These are phyloP conservation scores for Porodaedalea pini DNA, from an alignment of 1,284 basidiomycete species.

Conservation along the genomic window DNA sequence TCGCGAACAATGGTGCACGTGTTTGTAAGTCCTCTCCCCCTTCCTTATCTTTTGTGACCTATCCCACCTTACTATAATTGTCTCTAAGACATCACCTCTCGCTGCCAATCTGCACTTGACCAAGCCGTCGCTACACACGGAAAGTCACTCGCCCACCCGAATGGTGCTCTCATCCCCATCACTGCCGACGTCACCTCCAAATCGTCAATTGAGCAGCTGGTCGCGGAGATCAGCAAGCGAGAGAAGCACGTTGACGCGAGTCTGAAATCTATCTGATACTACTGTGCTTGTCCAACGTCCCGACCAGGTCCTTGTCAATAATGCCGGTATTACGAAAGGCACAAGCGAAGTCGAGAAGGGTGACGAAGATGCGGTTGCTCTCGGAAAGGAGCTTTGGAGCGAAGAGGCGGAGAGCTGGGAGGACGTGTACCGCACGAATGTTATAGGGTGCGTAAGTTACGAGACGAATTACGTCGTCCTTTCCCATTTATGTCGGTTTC, in stretches of 20 bases:
- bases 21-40: neutral
- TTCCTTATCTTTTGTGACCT: neutral
- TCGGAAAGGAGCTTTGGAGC: constrained; percentile 33
- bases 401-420: constrained; percentile 35
- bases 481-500: neutral
- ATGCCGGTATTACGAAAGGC: constrained; percentile 33
- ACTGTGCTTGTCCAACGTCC: too few relatives aligned
- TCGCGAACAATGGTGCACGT: constrained; percentile 12
- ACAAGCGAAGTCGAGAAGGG: constrained; percentile 32
- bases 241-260: constrained; percentile 36
- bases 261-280: too few relatives aligned
- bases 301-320: constrained; percentile 36
- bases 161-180: constrained; percentile 35
- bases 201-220: constrained; percentile 32
- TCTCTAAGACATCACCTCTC: constrained; percentile 32
- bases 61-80: neutral
- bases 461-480: too few relatives aligned
- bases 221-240: constrained; percentile 30
- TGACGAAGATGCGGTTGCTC: constrained; percentile 31
- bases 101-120: constrained; percentile 29
- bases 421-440: constrained; percentile 36
- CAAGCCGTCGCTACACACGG: constrained; percentile 29
- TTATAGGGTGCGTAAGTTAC: constrained; percentile 35
- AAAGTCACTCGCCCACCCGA: constrained; percentile 27
- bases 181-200: constrained; percentile 34